A percentile compares a stretch with the other conserved stretches of the same genome.
Evolutionary conservation across 2,329 filamentous ascomycete genomes (phyloP).

Genomic region (Scedosporium minutisporum): DNA sequence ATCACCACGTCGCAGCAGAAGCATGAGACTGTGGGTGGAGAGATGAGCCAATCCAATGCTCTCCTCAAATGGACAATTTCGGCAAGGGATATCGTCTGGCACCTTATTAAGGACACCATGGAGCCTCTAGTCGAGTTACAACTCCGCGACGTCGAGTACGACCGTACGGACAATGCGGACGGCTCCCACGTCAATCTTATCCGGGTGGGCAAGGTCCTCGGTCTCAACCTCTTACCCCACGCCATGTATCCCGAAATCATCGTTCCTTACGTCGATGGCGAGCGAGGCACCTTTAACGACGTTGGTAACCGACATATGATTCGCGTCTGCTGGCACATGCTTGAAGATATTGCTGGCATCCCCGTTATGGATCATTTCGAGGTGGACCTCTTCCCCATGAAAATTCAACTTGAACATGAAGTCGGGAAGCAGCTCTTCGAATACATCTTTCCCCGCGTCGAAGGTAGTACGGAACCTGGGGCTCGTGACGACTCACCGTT

Average conservation of each 20-base stretch:
- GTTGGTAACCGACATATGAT: conserved; percentile 72
- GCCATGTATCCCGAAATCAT: conserved; percentile 96
- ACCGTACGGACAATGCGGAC: conserved; percentile 92
- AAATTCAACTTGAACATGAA: conserved; percentile 86
- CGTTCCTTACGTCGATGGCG: conserved; percentile 70
- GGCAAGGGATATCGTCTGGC: conserved; percentile 95
- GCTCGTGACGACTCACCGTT: conserved; percentile 53
- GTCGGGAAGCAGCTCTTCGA: conserved; percentile 90
- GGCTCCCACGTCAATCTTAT: conserved; percentile 92
- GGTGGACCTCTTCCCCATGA: conserved; percentile 84
- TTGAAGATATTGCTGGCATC: conserved; percentile 95
- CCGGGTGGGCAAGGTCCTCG: conserved; percentile 77
- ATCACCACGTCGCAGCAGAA: conserved; percentile 94
- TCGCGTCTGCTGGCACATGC: conserved; percentile 92
- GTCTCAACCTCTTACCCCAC: conserved; percentile 80
- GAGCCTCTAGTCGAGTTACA: conserved; percentile 90
- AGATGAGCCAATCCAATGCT: conserved; percentile 46
- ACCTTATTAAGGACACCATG: conserved; percentile 77
- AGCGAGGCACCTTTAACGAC: conserved; percentile 32
- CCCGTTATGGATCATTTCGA: conserved; percentile 96
- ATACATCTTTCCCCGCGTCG: conserved; percentile 88
- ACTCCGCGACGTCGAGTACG: conserved; percentile 81
- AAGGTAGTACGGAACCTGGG: conserved; percentile 37
- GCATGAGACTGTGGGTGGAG: conserved; percentile 54
- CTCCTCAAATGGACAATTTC: conserved; percentile 86